Evolutionary conservation across 31 red algal species (phyloP).

Genomic region (Pterothamnion heteromorphum): DNA sequence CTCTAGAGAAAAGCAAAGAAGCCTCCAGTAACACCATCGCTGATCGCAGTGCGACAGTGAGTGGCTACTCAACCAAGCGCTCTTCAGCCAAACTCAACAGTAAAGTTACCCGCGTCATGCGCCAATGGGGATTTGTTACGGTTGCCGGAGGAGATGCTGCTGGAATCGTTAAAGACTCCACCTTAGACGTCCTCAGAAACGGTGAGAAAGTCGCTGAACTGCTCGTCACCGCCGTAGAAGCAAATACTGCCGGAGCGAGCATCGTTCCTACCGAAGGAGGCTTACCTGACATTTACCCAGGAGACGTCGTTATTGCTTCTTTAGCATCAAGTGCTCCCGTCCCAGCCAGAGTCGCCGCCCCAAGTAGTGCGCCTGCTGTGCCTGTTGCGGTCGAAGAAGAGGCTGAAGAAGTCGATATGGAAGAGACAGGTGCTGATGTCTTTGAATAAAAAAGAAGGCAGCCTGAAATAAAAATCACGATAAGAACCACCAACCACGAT

Average conservation of each 20-base stretch:
- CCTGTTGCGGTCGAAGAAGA: no score
- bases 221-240: background rate
- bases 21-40: no score
- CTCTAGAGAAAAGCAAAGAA: no score
- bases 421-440: no score
- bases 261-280: background rate
- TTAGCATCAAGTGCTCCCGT: no score
- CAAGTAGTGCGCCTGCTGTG: no score
- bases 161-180: background rate
- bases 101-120: background rate
- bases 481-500: no score
- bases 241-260: background rate
- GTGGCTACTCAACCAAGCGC: background rate
- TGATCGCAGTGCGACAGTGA: background rate
- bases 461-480: no score
- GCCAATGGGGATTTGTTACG: background rate
- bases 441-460: no score
- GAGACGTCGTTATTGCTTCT: background rate
- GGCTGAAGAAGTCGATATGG: no score
- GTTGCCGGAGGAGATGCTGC: background rate
- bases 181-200: background rate
- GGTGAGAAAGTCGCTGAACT: background rate
- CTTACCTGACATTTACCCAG: background rate
- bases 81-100: background rate
- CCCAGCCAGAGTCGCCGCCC: no score